These are phyloP conservation scores for Rhodamnia rubescens DNA, from an alignment of 345 rosid species.

Conservation along the genomic window DNA sequence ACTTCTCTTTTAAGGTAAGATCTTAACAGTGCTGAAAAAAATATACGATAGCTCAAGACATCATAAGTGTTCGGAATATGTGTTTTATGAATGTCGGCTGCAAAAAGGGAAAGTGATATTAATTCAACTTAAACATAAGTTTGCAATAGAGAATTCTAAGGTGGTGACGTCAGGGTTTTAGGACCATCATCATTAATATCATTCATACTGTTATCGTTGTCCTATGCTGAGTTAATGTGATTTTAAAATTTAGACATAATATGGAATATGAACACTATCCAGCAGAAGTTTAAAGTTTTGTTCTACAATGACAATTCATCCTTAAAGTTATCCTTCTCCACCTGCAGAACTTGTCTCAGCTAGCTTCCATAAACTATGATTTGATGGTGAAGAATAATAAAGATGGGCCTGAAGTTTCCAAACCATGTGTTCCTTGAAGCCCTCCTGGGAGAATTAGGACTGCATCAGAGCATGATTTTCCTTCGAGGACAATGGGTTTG, in stretches of 20 bases:
- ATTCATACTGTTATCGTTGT: background rate
- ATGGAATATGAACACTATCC: background rate
- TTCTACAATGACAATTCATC: background rate
- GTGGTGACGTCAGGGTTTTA: background rate
- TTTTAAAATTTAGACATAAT: background rate
- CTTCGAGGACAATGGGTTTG: background rate
- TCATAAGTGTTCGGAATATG: background rate
- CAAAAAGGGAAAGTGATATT: background rate
- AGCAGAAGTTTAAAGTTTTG: background rate
- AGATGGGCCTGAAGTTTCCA: slow-evolving; percentile 42
- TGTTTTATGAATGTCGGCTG: background rate
- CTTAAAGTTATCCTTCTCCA: background rate
- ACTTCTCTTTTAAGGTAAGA: slow-evolving; percentile 89
- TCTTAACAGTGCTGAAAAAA: background rate
- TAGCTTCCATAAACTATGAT: slow-evolving; percentile 90
- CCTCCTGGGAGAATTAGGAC: background rate
- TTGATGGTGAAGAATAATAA: slow-evolving; percentile 43
- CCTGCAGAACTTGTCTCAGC: slow-evolving; percentile 69
- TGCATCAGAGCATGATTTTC: background rate
- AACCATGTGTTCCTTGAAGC: slow-evolving; percentile 28
- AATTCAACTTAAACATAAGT: background rate
- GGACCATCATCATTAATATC: background rate
- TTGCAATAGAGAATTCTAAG: background rate
- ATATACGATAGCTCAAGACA: background rate
- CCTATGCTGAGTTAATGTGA: background rate